Evolutionary conservation across 177 flowering plant genomes (phyloP).

Genomic region (Vitis hybrid): DNA sequence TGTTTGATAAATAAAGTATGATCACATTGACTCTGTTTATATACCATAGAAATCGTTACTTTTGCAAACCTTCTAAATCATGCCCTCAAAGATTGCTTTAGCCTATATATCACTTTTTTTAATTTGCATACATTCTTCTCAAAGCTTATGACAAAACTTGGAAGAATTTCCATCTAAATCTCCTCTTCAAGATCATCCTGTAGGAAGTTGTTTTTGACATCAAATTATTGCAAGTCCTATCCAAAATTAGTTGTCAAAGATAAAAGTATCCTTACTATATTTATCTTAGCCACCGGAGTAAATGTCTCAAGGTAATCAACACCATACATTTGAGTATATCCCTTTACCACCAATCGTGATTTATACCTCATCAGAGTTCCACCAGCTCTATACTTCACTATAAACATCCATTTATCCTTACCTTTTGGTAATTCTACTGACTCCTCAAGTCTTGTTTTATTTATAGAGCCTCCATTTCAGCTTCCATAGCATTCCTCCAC

Average conservation of each 20-base stretch:
- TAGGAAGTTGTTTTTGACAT: too few relatives aligned
- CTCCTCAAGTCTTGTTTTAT: too few relatives aligned
- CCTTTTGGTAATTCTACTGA: neutral
- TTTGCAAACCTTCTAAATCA: neutral
- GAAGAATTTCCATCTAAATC: too few relatives aligned
- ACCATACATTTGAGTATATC: slow-evolving; percentile 4
- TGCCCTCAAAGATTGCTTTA: neutral
- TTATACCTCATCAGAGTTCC: neutral
- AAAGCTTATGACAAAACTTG: too few relatives aligned
- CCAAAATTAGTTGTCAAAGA: neutral
- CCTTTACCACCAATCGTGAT: neutral
- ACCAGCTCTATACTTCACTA: neutral
- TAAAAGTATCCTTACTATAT: neutral
- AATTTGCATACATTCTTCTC: too few relatives aligned
- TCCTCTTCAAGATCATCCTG: too few relatives aligned
- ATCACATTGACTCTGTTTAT: neutral
- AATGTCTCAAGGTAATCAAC: neutral
- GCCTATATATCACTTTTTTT: neutral
- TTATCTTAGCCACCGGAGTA: neutral
- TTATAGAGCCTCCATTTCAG: too few relatives aligned
- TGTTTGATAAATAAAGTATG: neutral
- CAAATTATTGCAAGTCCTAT: too few relatives aligned
- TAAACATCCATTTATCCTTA: slow-evolving; percentile 3
- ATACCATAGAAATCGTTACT: neutral
- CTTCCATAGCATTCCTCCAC: too few relatives aligned